Conservation (phyloP, 805 yeast genomes). For the Huiozyma sinensis region DNA sequence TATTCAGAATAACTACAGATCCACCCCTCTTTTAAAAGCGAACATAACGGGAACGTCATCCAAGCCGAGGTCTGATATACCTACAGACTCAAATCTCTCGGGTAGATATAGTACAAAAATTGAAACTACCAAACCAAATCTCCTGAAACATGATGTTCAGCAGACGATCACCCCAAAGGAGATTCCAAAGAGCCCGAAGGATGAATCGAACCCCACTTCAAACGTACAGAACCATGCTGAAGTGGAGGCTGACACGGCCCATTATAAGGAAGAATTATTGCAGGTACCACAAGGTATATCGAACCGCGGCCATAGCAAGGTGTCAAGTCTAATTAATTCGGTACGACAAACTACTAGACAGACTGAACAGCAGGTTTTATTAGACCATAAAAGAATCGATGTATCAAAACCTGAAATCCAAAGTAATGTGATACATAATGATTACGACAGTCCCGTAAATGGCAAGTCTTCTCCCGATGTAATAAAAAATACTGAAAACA, state of each 20-base stretch:
- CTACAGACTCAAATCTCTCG: background rate
- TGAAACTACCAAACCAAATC: background rate
- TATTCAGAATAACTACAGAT: background rate
- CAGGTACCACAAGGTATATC: background rate
- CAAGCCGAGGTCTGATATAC: background rate
- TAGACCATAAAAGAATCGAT: slow-evolving; percentile 9
- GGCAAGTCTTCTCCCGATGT: too few relatives aligned
- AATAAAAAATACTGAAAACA: too few relatives aligned
- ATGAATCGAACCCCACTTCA: too few relatives aligned
- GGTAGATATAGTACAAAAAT: background rate
- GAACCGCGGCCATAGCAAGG: slow-evolving; percentile 9
- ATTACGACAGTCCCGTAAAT: too few relatives aligned
- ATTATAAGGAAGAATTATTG: slow-evolving; percentile 1
- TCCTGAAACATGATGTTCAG: too few relatives aligned
- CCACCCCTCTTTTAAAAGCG: background rate
- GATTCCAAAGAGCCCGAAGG: too few relatives aligned
- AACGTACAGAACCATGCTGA: background rate
- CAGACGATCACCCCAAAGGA: too few relatives aligned
- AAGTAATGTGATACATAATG: too few relatives aligned
- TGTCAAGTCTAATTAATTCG: slow-evolving; percentile 24
- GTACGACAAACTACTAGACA: slow-evolving; percentile 20
- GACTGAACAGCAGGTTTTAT: slow-evolving; percentile 9
- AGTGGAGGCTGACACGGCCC: background rate
- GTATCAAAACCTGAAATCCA: background rate
- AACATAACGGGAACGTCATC: background rate